Percentiles rank a stretch among this genome's conserved stretches.
Conservation (phyloP, 768 basidiomycete genomes). For the Termitomyces sp. region DNA sequence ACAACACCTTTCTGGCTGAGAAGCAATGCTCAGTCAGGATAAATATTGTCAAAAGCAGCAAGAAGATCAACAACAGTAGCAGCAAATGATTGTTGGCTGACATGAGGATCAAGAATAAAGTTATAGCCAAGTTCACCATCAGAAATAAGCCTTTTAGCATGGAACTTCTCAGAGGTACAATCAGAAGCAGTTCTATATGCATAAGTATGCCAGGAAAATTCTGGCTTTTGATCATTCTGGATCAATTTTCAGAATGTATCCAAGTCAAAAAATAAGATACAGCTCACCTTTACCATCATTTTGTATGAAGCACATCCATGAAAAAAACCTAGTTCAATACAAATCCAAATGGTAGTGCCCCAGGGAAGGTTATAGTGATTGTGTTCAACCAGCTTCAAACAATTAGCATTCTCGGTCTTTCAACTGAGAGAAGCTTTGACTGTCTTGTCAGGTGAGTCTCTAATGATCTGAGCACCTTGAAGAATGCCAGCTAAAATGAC, state of each 20-base stretch:
- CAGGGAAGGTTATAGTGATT: neutral
- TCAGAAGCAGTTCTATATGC: too few relatives aligned
- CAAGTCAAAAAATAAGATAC: too few relatives aligned
- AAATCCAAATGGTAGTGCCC: neutral
- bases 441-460: neutral
- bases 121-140: neutral
- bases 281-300: rapidly evolving
- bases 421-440: neutral
- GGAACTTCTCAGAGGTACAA: too few relatives aligned
- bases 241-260: too few relatives aligned
- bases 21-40: neutral
- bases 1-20: neutral
- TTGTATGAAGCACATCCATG: neutral
- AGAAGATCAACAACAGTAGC: neutral
- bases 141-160: neutral
- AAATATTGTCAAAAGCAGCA: neutral
- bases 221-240: too few relatives aligned
- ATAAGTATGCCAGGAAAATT: too few relatives aligned
- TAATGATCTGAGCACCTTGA: too few relatives aligned
- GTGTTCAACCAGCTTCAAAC: rapidly evolving
- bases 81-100: neutral
- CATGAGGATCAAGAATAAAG: neutral
- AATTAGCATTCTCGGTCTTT: neutral
- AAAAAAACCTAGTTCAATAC: neutral
- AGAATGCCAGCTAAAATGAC: too few relatives aligned